These are phyloP conservation scores for Polyporus arcularius DNA, from an alignment of 768 basidiomycete species.

Conservation along the genomic window DNA sequence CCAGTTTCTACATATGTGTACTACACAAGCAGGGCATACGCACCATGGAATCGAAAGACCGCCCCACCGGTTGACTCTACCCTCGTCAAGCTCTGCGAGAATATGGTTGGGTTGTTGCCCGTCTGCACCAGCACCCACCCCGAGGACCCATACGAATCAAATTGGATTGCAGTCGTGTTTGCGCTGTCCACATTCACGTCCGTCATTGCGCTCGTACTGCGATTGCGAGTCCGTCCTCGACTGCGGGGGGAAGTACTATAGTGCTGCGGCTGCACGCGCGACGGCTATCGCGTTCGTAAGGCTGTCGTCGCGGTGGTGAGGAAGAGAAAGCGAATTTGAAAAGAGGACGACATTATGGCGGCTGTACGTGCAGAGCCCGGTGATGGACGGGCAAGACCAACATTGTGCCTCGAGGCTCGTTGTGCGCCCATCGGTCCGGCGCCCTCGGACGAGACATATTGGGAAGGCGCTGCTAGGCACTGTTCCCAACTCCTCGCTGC, in stretches of 20 bases:
- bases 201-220: slow-evolving; percentile 1
- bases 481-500: no score
- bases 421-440: no score
- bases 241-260: no score
- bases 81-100: slow-evolving; percentile 15
- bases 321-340: background rate
- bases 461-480: no score
- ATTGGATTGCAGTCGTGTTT: slow-evolving; percentile 10
- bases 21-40: background rate
- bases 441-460: no score
- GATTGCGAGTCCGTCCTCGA: background rate
- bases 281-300: background rate
- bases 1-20: no score
- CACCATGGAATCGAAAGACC: slow-evolving; percentile 11
- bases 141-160: slow-evolving; percentile 11
- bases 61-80: slow-evolving; percentile 6
- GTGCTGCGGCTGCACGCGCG: no score
- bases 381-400: background rate
- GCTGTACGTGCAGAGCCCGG: background rate
- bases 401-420: no score
- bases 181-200: slow-evolving; percentile 12
- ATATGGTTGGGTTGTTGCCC: slow-evolving; percentile 9
- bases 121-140: slow-evolving; percentile 7
- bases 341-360: background rate
- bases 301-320: background rate